Evolutionary conservation across 495 filamentous ascomycete genomes (phyloP), one percentile per base, ranked within the genome.

Genomic region (Neurospora intermedia): DNA sequence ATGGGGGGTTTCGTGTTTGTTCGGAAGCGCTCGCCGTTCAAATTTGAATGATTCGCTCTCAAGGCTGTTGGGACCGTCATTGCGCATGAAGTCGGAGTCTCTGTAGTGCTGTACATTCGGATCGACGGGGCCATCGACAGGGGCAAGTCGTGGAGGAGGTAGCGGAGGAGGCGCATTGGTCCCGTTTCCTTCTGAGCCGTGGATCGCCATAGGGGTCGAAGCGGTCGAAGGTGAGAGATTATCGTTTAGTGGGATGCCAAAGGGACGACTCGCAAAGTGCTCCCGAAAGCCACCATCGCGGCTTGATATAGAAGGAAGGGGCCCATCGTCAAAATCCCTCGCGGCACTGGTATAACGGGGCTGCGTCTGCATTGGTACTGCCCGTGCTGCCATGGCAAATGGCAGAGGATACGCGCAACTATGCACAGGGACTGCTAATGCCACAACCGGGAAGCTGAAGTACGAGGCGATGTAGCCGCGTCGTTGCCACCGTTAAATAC

Each of bases 161-260:
- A 87, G 77, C 13, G 86, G 84, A 43, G 87, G 86, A 10, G 87
- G 87, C 11, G 78, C 82, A 71, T 82, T 78, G 69, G 83, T 43
- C 23, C 72, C 59, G 27, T n/a, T 39, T 3, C 70, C 11, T 39
- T 77, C 70, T 43, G 46, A 31, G 69, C 77, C 77, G 71, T 77
- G 81, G 31, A 83, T 83, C 38, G 78, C 73, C 80, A 83, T 82
- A n/a, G 80, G 80, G 42, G 71, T 74, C 15, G 80, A 81, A 35
- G 79, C 75, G 41, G 76, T 73, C 45, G 80, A 74, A 9, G 79
- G 80, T 20, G 80, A 81, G 71, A 82, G 74, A 27, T 71, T 76
- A 66, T 75, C 73, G 45, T 74, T 72, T 59, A 78, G 78, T 38
- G 76, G 74, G 27, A 77, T 76, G 9, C 42, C 69, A 20, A 72